Conservation (phyloP, 495 filamentous ascomycete species). For the Neurospora sp. region DNA sequence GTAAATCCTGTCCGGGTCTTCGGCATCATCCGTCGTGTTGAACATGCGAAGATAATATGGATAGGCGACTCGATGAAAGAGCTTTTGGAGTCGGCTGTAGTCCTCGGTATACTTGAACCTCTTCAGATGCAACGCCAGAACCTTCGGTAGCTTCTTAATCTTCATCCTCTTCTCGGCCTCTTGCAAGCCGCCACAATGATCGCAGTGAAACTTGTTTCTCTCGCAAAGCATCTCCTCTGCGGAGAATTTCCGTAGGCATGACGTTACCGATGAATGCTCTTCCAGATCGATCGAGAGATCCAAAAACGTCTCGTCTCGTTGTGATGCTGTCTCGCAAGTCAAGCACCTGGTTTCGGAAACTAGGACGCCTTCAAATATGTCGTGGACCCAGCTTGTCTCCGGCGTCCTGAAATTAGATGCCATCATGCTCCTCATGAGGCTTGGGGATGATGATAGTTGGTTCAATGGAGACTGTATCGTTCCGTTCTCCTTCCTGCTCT, state of each 20-base stretch:
- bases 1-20: slow-evolving; percentile 89
- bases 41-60: slow-evolving; percentile 93
- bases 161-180: slow-evolving; percentile 99
- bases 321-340: slow-evolving; percentile 91
- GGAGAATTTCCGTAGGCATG: slow-evolving; percentile 90
- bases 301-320: slow-evolving; percentile 88
- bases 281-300: slow-evolving; percentile 95
- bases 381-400: slow-evolving; percentile 85
- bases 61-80: slow-evolving; percentile 95
- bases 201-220: slow-evolving; percentile 96
- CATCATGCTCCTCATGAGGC: slow-evolving; percentile 30
- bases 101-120: slow-evolving; percentile 98
- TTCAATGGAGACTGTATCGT: slow-evolving; percentile 28
- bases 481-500: slow-evolving; percentile 26
- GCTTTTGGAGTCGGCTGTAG: slow-evolving; percentile 82
- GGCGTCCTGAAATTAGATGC: slow-evolving; percentile 27
- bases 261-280: slow-evolving; percentile 92
- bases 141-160: slow-evolving; percentile 86
- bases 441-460: slow-evolving; percentile 35
- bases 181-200: slow-evolving; percentile 91
- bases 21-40: slow-evolving; percentile 95
- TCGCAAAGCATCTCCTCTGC: slow-evolving; percentile 99
- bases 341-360: slow-evolving; percentile 95
- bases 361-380: slow-evolving; percentile 88
- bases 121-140: slow-evolving; percentile 87